Evolutionary conservation across 306 rosid genomes (phyloP), one percentile per base, ranked within the genome.

Genomic region (Acmispon strigosus): DNA sequence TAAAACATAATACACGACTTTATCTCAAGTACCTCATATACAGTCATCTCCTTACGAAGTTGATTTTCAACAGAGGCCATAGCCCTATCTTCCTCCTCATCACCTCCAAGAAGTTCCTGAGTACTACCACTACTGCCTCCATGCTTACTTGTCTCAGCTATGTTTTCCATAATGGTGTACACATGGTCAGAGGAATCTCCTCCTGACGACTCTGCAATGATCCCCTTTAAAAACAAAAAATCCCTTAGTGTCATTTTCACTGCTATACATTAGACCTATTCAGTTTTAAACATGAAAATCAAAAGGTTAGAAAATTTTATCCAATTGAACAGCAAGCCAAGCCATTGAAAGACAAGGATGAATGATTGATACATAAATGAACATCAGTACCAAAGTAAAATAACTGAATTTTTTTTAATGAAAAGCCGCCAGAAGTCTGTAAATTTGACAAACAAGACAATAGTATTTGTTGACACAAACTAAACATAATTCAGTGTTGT

Each of bases 1-100:
- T 32, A 32, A 32, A 14, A 29, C 14, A 65, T 55, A 37, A 62
- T 43, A 22, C 22, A 47, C 44, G 63, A 52, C 39, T 20, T 41
- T 53, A 62, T 64, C 73, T 62, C 61, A 72, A 75, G 59, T 76
- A 90, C 98, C 96, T 88, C 97, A 52, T 88, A 90, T n/a, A 93
- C 90, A 32, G 92, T 87, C 92, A 87, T 90, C 83, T 90, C 98
- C 86, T 87, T 90, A 34, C 79, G 86, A 29, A 89, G 82, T 78
- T 94, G 97, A 81, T 84, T 84, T 88, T 94, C 97, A 64, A 86
- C 90, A 9, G 96, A 88, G 56, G 96, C 88, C 64, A 90, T 84
- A 6, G 96, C 85, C 62, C 81, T 82, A 62, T 87, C 98, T 75
- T 89, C 97, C 75, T 94, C 97, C 48, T 94, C 99, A 27, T 91